A percentile compares a stretch with the other conserved stretches of the same genome.
Conservation (phyloP, 768 basidiomycete genomes). For the Paxillus involutus region DNA sequence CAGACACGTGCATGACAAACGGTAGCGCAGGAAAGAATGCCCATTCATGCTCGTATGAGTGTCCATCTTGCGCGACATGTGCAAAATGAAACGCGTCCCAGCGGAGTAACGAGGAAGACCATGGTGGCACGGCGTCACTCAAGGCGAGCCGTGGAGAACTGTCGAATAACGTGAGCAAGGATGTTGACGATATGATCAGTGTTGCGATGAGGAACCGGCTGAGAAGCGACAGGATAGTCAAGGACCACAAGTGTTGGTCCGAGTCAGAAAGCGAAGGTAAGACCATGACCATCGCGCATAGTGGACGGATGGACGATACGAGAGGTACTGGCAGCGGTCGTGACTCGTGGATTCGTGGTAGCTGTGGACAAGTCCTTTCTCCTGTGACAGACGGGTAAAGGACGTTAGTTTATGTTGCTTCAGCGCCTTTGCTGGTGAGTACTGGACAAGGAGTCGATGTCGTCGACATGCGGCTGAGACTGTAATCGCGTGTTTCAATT, state of each 20-base stretch:
- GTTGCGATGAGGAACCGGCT: slow-evolving; percentile 17
- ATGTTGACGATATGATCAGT: slow-evolving; percentile 20
- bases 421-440: no score
- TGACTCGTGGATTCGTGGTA: no score
- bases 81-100: slow-evolving; percentile 91
- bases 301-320: not conserved
- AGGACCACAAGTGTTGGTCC: slow-evolving; percentile 16
- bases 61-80: slow-evolving; percentile 58
- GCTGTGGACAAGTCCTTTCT: no score
- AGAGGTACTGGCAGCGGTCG: no score
- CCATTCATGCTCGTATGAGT: slow-evolving; percentile 77
- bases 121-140: slow-evolving; percentile 7
- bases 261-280: not conserved
- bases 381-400: no score
- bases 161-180: slow-evolving; percentile 24
- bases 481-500: no score
- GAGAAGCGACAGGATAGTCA: slow-evolving; percentile 24
- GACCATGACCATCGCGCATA: slow-evolving; percentile 2
- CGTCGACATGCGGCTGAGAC: no score
- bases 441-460: no score
- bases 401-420: no score
- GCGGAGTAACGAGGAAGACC: slow-evolving; percentile 48
- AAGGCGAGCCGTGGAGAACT: slow-evolving; percentile 26
- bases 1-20: slow-evolving; percentile 46
- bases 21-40: slow-evolving; percentile 83